phyloP scores from a whole-genome alignment of 352 stramenopile species.

The Plasmopara viticola region DNA sequence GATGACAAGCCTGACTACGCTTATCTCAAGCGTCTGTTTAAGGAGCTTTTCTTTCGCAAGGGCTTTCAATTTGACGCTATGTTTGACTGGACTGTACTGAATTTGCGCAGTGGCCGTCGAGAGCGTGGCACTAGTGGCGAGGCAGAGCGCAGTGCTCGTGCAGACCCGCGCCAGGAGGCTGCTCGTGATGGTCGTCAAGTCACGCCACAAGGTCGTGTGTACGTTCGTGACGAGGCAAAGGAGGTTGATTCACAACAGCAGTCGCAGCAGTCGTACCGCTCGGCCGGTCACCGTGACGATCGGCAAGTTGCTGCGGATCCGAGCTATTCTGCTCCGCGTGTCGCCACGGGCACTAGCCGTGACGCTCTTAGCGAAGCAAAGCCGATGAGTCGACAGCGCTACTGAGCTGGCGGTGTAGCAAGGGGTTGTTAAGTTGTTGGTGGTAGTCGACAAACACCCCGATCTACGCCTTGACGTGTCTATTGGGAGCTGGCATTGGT shows the following conservation, averaged over 20 bases:
- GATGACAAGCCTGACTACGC: conserved; percentile 87
- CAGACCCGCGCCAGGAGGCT: conserved; percentile 49
- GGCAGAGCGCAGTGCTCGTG: conserved; percentile 54
- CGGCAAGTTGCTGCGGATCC: conserved; percentile 42
- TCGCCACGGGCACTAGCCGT: conserved; percentile 54
- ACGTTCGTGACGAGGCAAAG: conserved; percentile 64
- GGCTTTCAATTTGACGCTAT: conserved; percentile 98
- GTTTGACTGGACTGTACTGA: conserved; percentile 98
- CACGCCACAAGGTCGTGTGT: conserved; percentile 54
- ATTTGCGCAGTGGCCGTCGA: conserved; percentile 61
- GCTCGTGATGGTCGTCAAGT: conserved; percentile 38
- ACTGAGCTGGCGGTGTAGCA: conserved; percentile 32
- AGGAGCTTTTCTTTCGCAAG: conserved; percentile 98
- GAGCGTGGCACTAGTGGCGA: conserved; percentile 58
- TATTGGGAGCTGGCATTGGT: conserved; percentile 13
- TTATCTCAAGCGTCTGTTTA: conserved; percentile 95
- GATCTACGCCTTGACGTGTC: conserved; percentile 16
- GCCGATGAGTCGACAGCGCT: conserved; percentile 70
- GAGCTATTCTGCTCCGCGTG: conserved; percentile 52
- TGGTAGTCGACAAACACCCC: conserved; percentile 5
- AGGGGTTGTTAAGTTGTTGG: conserved; percentile 19
- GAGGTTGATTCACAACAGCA: conserved; percentile 46
- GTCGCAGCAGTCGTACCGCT: conserved; percentile 46
- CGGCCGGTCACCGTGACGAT: conserved; percentile 44
- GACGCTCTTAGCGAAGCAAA: conserved; percentile 58